Evolutionary conservation across 2,329 filamentous ascomycete species (phyloP).

Genomic region (Aspergillus latus): DNA sequence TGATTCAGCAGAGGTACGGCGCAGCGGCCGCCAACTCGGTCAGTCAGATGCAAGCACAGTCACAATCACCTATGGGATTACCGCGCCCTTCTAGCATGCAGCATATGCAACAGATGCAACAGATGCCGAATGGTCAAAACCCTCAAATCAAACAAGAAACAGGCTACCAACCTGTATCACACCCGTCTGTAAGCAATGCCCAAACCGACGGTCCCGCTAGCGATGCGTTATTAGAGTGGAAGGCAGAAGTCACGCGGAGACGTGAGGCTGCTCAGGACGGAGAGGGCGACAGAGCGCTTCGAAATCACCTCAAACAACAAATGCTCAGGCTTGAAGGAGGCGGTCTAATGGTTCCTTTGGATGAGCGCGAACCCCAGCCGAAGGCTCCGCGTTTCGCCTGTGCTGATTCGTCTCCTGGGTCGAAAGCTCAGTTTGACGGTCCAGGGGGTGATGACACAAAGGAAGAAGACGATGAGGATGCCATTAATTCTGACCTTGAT

Average conservation of each 20-base stretch:
- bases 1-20: constrained; percentile 52
- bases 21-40: constrained; percentile 45
- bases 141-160: constrained; percentile 45
- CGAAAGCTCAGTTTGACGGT: constrained; percentile 58
- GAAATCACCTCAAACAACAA: constrained; percentile 43
- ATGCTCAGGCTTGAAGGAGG: constrained; percentile 47
- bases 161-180: constrained; percentile 37
- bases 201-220: constrained; percentile 77
- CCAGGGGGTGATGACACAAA: constrained; percentile 53
- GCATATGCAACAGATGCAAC: constrained; percentile 12
- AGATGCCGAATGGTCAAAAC: constrained; percentile 33
- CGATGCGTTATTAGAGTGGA: constrained; percentile 57
- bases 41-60: constrained; percentile 45
- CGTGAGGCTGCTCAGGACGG: constrained; percentile 41
- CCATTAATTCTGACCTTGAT: constrained; percentile 97
- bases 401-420: constrained; percentile 18
- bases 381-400: constrained; percentile 34
- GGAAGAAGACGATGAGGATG: constrained; percentile 76
- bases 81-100: constrained; percentile 32
- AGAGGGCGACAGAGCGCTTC: constrained; percentile 41
- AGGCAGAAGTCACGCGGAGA: constrained; percentile 46
- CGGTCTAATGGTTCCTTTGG: constrained; percentile 47
- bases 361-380: constrained; percentile 38
- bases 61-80: constrained; percentile 35
- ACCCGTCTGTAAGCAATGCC: constrained; percentile 48